These are phyloP conservation scores for Dendrocalamus sinicus DNA, from an alignment of 176 grass and related monocot genomes.

Conservation along the genomic window DNA sequence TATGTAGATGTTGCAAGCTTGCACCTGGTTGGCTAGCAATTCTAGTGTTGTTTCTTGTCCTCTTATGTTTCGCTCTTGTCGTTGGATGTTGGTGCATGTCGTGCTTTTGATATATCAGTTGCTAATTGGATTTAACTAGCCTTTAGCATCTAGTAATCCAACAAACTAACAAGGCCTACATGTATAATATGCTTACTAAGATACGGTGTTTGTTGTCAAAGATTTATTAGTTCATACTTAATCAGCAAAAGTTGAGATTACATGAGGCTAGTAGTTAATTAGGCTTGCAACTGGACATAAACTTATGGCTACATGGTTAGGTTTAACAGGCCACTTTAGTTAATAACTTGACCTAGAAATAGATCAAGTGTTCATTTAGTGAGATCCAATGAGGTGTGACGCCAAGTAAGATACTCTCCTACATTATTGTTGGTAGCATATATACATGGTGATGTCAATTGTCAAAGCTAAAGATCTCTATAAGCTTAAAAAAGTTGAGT, in stretches of 20 bases:
- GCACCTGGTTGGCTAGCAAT: conserved; percentile 26
- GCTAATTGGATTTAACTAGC: conserved; percentile 27
- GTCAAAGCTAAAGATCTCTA: conserved; percentile 55
- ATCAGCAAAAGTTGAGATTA: conserved; percentile 42
- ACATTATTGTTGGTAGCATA: conserved; percentile 19
- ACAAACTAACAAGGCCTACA: background rate
- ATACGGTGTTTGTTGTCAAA: conserved; percentile 51
- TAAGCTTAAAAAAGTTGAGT: conserved; percentile 45
- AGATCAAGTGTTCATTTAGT: conserved; percentile 38
- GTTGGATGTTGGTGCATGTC: conserved; percentile 13
- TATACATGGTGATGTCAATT: conserved; percentile 22
- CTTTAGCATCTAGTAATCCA: conserved; percentile 30
- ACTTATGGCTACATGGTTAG: conserved; percentile 43
- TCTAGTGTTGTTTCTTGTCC: conserved; percentile 12
- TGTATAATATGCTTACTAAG: conserved; percentile 43
- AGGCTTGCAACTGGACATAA: conserved; percentile 35
- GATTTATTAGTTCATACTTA: conserved; percentile 43
- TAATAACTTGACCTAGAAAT: conserved; percentile 38
- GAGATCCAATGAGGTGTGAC: conserved; percentile 47
- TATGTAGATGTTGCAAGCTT: conserved; percentile 36
- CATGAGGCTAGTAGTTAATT: background rate
- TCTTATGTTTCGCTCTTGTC: conserved; percentile 22
- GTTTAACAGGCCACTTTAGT: conserved; percentile 27
- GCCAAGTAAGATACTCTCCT: conserved; percentile 25
- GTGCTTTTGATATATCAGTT: conserved; percentile 45